phyloP scores from a whole-genome alignment of 768 basidiomycete genomes.

The Favolaschia claudopus region DNA sequence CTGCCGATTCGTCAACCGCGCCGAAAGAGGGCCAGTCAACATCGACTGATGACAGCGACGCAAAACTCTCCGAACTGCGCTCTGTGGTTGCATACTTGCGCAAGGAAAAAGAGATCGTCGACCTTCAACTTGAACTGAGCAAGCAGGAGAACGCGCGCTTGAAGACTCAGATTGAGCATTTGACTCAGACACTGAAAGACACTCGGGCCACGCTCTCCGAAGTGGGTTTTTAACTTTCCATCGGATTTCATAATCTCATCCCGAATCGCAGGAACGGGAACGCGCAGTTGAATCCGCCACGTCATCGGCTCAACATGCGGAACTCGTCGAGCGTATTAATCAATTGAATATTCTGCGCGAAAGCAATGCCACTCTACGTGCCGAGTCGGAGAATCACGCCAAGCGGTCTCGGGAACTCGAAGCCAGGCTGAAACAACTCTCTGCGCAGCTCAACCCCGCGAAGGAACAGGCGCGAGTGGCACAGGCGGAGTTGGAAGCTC shows the following conservation, averaged over 20 bases:
- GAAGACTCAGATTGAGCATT: conserved; percentile 78
- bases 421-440: conserved; percentile 61
- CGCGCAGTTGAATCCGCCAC: conserved; percentile 73
- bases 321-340: conserved; percentile 86
- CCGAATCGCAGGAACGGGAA: conserved; percentile 72
- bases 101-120: conserved; percentile 92
- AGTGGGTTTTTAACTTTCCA: conserved; percentile 44
- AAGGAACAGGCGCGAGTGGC: conserved; percentile 73
- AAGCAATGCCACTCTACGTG: conserved; percentile 85
- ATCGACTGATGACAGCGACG: conserved; percentile 58
- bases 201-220: conserved; percentile 74
- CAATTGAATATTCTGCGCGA: conserved; percentile 87
- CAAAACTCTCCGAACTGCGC: conserved; percentile 75
- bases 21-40: conserved; percentile 50
- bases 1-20: conserved; percentile 60
- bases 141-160: conserved; percentile 76
- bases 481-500: conserved; percentile 78
- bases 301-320: conserved; percentile 81
- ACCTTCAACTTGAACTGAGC: conserved; percentile 84
- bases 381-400: conserved; percentile 74
- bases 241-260: conserved; percentile 8
- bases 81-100: conserved; percentile 83
- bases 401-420: conserved; percentile 77
- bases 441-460: conserved; percentile 73
- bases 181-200: conserved; percentile 74